phyloP scores from a whole-genome alignment of 2,329 filamentous ascomycete genomes.

The Cladobotryum protrusum region DNA sequence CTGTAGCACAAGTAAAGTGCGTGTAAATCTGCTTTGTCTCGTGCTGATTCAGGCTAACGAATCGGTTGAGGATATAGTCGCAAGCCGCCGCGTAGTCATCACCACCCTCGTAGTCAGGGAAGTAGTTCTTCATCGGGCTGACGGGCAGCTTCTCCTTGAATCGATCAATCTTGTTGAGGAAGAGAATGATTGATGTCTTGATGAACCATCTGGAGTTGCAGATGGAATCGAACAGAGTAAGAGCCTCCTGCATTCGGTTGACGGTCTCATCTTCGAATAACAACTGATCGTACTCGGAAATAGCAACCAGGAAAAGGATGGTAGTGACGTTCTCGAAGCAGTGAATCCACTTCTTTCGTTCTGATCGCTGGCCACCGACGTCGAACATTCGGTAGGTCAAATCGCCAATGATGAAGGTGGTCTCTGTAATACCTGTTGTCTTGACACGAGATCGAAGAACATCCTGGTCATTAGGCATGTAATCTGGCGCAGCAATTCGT shows the following conservation, averaged over 20 bases:
- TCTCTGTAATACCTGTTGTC: conserved; percentile 96
- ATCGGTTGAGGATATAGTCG: conserved; percentile 98
- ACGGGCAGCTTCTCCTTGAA: conserved; percentile 81
- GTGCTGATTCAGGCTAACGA: conserved; percentile 96
- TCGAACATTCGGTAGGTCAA: conserved; percentile 97
- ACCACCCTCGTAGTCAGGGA: conserved; percentile 88
- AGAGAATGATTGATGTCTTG: conserved; percentile 81
- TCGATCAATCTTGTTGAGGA: conserved; percentile 85
- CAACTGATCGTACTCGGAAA: conserved; percentile 94
- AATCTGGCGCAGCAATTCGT: conserved; percentile 83
- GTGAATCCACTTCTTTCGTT: conserved; percentile 99
- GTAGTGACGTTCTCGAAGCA: conserved; percentile 98
- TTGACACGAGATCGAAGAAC: conserved; percentile 94
- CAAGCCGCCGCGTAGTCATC: conserved; percentile 93
- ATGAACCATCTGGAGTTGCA: conserved; percentile 89
- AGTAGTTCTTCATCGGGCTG: conserved; percentile 83
- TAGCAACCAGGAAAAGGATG: conserved; percentile 92
- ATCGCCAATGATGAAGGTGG: conserved; percentile 90
- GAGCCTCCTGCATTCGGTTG: conserved; percentile 87
- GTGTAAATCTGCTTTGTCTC: conserved; percentile 99
- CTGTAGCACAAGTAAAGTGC: conserved; percentile 97
- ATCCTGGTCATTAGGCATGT: conserved; percentile 92
- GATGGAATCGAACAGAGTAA: conserved; percentile 81
- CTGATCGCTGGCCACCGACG: conserved; percentile 89
- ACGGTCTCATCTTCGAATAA: conserved; percentile 95